Evolutionary conservation across 176 grass and related monocot genomes (phyloP).

Genomic region (Zoysia japonica): DNA sequence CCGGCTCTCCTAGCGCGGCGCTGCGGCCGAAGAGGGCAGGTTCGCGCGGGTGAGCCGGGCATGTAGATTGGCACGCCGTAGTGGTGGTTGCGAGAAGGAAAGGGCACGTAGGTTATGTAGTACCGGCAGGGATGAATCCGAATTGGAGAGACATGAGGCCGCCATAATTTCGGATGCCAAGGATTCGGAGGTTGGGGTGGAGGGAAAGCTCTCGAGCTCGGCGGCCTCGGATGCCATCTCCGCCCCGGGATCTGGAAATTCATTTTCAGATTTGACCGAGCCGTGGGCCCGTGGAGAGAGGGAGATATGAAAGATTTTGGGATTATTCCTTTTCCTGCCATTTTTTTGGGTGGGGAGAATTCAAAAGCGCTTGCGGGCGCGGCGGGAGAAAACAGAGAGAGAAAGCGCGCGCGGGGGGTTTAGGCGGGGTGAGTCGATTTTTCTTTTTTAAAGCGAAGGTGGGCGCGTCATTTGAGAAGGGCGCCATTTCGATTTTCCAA

Average conservation of each 20-base stretch:
- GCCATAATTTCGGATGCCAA: slow-evolving; percentile 51
- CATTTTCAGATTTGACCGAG: neutral
- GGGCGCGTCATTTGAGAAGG: neutral
- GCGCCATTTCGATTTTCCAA: neutral
- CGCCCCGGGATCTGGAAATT: slow-evolving; percentile 29
- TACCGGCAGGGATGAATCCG: too few species aligned
- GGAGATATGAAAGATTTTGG: slow-evolving; percentile 10
- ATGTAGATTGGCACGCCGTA: neutral
- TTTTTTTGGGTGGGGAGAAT: neutral
- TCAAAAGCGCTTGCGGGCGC: slow-evolving; percentile 2
- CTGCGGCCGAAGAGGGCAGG: neutral
- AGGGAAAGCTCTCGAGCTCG: neutral
- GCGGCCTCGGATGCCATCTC: neutral
- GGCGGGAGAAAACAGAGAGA: neutral
- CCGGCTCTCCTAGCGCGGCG: slow-evolving; percentile 33
- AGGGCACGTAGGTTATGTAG: slow-evolving; percentile 19
- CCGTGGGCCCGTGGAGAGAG: neutral
- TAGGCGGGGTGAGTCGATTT: neutral
- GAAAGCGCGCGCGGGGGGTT: slow-evolving; percentile 19
- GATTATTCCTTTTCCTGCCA: neutral
- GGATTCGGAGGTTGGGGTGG: slow-evolving; percentile 31
- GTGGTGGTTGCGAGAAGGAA: neutral
- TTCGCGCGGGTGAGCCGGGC: neutral
- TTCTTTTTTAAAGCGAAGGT: neutral
- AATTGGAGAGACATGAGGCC: slow-evolving; percentile 41